A percentile compares a stretch with the other conserved stretches of the same genome.
Conservation (phyloP, 495 filamentous ascomycete species). For the Aspergillus kassunensis region DNA sequence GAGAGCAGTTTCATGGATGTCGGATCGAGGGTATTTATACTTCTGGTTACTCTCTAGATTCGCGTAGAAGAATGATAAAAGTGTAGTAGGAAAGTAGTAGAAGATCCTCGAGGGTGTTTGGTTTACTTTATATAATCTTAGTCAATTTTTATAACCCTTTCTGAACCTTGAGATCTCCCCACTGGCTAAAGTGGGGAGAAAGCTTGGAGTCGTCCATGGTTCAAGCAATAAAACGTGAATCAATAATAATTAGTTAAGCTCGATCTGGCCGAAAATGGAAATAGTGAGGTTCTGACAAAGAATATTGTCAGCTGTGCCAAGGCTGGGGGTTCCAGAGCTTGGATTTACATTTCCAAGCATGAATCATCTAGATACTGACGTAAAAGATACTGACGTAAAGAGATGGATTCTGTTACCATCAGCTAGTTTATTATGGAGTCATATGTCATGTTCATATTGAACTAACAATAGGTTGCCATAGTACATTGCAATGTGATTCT, state of each 20-base stretch:
- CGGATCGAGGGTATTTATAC: constrained; percentile 33
- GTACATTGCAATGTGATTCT: no score
- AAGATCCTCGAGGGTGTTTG: constrained; percentile 28
- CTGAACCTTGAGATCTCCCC: constrained; percentile 8
- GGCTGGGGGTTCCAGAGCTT: not conserved
- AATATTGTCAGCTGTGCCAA: constrained; percentile 27
- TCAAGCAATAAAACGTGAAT: not conserved
- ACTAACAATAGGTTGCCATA: no score
- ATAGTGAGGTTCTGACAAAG: constrained; percentile 25
- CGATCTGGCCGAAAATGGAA: not conserved
- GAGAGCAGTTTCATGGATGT: constrained; percentile 40
- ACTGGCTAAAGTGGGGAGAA: not conserved
- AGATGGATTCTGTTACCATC: no score
- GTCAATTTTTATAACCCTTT: constrained; percentile 22
- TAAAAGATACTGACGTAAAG: no score
- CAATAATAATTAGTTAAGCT: not conserved
- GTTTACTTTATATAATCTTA: constrained; percentile 12
- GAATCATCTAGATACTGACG: no score
- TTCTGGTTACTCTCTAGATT: no score
- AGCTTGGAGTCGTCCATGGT: not conserved
- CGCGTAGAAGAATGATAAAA: not conserved
- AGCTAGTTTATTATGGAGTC: no score
- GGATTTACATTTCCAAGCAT: constrained; percentile 6
- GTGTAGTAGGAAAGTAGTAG: constrained; percentile 24
- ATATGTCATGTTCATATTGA: no score